Base-by-base conservation (phyloP, 2,329 filamentous ascomycete genomes). In the Aspergillus fijiensis region DNA sequence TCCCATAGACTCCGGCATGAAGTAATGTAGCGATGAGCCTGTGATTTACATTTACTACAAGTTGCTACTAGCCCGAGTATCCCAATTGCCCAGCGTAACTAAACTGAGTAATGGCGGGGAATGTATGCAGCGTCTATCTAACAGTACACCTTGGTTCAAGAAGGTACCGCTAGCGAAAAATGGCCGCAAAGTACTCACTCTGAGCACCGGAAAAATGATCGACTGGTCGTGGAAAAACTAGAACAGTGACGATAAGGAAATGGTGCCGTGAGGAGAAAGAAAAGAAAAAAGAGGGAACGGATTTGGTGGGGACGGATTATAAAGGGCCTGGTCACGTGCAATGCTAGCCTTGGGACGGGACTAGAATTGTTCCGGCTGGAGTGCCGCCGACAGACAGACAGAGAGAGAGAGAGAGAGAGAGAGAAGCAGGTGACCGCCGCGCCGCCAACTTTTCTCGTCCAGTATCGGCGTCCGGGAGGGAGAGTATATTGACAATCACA, bases 101-200 rank as follows among this genome's bases (percentile, higher is more conserved):
- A 23, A 12, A 19, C 45, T 19, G 23, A 55, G 53, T 51, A 16
- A 49, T 31, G 49, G 48, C 33, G 54, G 51, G 49, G 53, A 61
- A 70, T 96, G 91, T 96, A 77, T 84, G 89, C 91, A 92, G 87
- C 87, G 86, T 86, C 92, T 96, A 96, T 96, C 92, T 96, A 96
- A 94, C 92, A 84, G 89, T 87, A 88, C 86, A 84, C 90, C 89
- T 90, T 91, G 86, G 77, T 74, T 65, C 61, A 79, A 80, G 85
- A 90, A 92, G 91, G 90, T 89, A 89, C 90, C 87, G 92, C 90
- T 97, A 97, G 93, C 93, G 93, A 92, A 96, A 92, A 92, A 91
- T 90, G 89, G 89, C 89, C 91, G 89, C 88, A 80, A 76, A 62
- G 50, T 67, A 73, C 79, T 90, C 81, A 76, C 75, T 96, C 90